Percentiles rank a stretch among this genome's conserved stretches.
phyloP scores from a whole-genome alignment of 805 yeast species.

The Hemisphaericaspora nanyangensis region DNA sequence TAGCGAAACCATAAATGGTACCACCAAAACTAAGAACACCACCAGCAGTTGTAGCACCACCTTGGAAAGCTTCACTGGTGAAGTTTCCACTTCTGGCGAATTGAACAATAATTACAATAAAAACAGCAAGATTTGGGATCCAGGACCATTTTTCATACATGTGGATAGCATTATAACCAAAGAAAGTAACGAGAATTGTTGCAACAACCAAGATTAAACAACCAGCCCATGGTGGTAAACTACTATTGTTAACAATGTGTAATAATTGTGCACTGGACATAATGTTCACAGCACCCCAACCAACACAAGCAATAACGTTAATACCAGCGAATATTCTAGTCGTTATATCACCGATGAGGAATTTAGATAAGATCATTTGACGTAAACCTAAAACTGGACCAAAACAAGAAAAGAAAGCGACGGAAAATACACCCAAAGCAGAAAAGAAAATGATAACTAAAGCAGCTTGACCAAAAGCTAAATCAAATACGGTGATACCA shows the following conservation, averaged over 20 bases:
- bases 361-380: slow-evolving; percentile 81
- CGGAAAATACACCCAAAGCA: slow-evolving; percentile 69
- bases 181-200: slow-evolving; percentile 71
- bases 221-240: slow-evolving; percentile 88
- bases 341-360: slow-evolving; percentile 68
- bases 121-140: slow-evolving; percentile 75
- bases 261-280: slow-evolving; percentile 85
- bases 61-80: slow-evolving; percentile 42
- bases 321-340: slow-evolving; percentile 75
- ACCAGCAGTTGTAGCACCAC: slow-evolving; percentile 72
- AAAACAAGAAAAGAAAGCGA: slow-evolving; percentile 76
- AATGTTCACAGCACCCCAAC: slow-evolving; percentile 94
- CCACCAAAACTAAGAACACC: slow-evolving; percentile 77
- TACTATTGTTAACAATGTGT: slow-evolving; percentile 64
- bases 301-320: slow-evolving; percentile 82
- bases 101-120: slow-evolving; percentile 76
- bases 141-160: slow-evolving; percentile 80
- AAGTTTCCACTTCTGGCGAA: slow-evolving; percentile 65
- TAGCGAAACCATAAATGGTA: slow-evolving; percentile 79
- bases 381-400: slow-evolving; percentile 85
- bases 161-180: slow-evolving; percentile 83
- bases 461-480: slow-evolving; percentile 72
- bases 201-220: slow-evolving; percentile 65
- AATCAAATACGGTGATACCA: slow-evolving; percentile 54
- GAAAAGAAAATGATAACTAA: slow-evolving; percentile 69